Percentiles rank a stretch among this genome's conserved stretches.
These are phyloP conservation scores for Paecilomyces variotii DNA, from an alignment of 2,329 filamentous ascomycete species.

Conservation along the genomic window DNA sequence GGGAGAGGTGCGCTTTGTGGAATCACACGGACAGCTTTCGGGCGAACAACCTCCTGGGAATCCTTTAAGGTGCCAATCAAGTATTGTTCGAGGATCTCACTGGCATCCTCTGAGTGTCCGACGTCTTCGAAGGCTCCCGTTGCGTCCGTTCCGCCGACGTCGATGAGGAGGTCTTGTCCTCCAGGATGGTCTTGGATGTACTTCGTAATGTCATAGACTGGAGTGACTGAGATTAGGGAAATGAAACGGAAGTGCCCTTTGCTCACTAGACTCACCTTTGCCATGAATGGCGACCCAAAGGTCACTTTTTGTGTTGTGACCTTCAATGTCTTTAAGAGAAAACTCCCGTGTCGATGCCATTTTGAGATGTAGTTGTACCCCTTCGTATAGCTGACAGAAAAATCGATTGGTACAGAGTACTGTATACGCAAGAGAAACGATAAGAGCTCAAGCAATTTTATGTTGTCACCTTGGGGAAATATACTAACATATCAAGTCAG, in stretches of 20 bases:
- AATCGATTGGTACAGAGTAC: neutral
- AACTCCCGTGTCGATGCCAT: conserved; percentile 3
- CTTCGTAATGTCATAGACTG: conserved; percentile 52
- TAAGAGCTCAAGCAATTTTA: too few relatives aligned
- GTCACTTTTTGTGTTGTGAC: conserved; percentile 43
- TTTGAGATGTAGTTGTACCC: neutral
- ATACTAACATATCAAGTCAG: neutral
- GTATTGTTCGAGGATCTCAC: conserved; percentile 32
- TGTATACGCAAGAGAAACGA: neutral
- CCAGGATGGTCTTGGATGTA: conserved; percentile 53
- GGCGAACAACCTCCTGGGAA: conserved; percentile 10
- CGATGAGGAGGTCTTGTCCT: conserved; percentile 32
- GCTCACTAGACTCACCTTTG: conserved; percentile 34
- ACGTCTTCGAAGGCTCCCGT: conserved; percentile 37
- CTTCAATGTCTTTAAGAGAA: conserved; percentile 32
- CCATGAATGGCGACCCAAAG: conserved; percentile 51
- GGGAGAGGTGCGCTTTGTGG: conserved; percentile 6
- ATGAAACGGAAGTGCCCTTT: conserved; percentile 2
- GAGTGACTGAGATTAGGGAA: neutral
- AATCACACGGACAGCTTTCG: conserved; percentile 14
- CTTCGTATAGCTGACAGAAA: neutral
- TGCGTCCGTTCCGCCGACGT: conserved; percentile 36
- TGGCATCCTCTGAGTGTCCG: conserved; percentile 40
- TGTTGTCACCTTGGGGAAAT: neutral
- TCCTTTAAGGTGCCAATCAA: conserved; percentile 28